These are phyloP conservation scores for Rhodotorula sp. DNA, from an alignment of 1,284 basidiomycete species.

Conservation along the genomic window DNA sequence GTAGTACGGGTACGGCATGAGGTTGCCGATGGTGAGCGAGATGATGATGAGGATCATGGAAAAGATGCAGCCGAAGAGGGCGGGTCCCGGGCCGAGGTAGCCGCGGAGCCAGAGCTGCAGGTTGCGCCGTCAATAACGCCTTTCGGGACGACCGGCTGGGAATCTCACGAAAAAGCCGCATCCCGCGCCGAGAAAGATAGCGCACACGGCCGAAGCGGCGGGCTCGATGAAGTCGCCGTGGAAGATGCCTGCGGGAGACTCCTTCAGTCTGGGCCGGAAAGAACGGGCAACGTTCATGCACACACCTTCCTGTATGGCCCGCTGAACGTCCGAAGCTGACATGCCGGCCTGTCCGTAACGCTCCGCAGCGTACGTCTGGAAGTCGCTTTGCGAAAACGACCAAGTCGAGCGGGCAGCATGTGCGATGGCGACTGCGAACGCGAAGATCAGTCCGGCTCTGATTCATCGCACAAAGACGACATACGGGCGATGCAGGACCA, in stretches of 20 bases:
- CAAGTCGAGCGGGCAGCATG: slow-evolving; percentile 25
- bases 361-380: background rate
- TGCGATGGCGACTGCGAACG: slow-evolving; percentile 26
- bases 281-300: background rate
- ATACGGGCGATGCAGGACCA: slow-evolving; percentile 28
- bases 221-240: slow-evolving; percentile 35
- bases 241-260: slow-evolving; percentile 12
- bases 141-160: background rate
- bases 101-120: slow-evolving; percentile 29
- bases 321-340: slow-evolving; percentile 4
- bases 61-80: slow-evolving; percentile 17
- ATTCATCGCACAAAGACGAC: background rate
- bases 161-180: slow-evolving; percentile 26
- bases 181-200: slow-evolving; percentile 29
- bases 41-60: slow-evolving; percentile 25
- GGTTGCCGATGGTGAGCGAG: slow-evolving; percentile 27
- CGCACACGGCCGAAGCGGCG: slow-evolving; percentile 24
- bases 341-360: slow-evolving; percentile 10
- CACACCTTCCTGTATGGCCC: background rate
- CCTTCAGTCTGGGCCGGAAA: background rate
- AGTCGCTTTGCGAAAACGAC: slow-evolving; percentile 21
- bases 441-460: background rate
- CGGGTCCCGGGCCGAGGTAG: slow-evolving; percentile 28
- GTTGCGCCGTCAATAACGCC: background rate
- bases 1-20: slow-evolving; percentile 41